Base-by-base conservation (phyloP, 495 filamentous ascomycete genomes). In the Penicillium herquei region DNA sequence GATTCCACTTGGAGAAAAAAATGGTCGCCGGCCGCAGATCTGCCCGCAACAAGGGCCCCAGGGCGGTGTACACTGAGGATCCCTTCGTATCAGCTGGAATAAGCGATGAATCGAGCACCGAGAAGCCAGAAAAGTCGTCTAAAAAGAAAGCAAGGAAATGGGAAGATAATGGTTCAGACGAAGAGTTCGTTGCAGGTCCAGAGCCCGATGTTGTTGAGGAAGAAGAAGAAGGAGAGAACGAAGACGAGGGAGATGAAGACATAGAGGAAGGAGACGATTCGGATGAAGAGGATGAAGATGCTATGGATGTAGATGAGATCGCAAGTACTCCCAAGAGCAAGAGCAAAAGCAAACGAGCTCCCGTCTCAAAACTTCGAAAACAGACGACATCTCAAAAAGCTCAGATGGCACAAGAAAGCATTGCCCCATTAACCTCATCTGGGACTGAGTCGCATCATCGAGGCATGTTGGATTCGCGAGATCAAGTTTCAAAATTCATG, bases 1-100 rank as follows among this genome's bases (percentile, higher is more conserved):
- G 21, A 14, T 17, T 18, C 26, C 18, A 14, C 9, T 31, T 49
- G 31, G 5, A 9, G 3, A 14, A 68, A 53, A n/a, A 57, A 11
- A 75, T 74, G 72, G 42, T 70, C 48, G 52, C 59, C 9, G 49
- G 62, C 26, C 75, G 75, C 64, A 70, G 72, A 55, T 78, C 75
- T 9, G 67, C 52, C 30, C 75, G 75, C 49, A 46, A 59, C n/a
- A 64, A 64, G 48, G 63, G 69, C 26, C 51, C 65, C 35, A 62
- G 58, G 44, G 64, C 65, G 5, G 67, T 63, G 9, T 78, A 78
- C 61, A 68, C 61, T 5, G 51, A 68, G 41, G 75, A 76, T 57
- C 66, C 69, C 14, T 69, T 75, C 34, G 60, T 65, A 45, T 46
- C 59, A 2, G 66, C 65, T 30, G 71, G 70, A 1, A 56, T 74